These are phyloP conservation scores for Suillus luteus DNA, from an alignment of 768 basidiomycete species.

Conservation along the genomic window DNA sequence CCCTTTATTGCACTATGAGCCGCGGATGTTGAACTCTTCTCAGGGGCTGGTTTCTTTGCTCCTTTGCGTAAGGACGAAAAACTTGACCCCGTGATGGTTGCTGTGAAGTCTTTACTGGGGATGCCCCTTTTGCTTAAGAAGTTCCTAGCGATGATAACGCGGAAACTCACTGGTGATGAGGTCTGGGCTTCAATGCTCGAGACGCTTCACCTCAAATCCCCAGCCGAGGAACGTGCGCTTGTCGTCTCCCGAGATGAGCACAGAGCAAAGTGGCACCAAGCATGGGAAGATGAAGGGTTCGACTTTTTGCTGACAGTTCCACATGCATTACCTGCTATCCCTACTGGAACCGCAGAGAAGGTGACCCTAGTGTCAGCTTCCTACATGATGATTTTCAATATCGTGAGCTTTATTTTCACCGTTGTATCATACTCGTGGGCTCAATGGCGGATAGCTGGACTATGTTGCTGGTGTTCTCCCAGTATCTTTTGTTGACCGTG, in stretches of 20 bases:
- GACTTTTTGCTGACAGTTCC: constrained; percentile 44
- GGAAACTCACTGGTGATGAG: constrained; percentile 31
- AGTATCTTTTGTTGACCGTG: constrained; percentile 51
- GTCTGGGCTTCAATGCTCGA: constrained; percentile 32
- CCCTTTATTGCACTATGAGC: not conserved
- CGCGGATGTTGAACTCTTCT: not conserved
- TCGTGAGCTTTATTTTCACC: constrained; percentile 33
- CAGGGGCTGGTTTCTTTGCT: constrained; percentile 48
- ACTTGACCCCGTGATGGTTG: constrained; percentile 34
- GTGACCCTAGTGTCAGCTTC: constrained; percentile 37
- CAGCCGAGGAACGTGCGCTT: constrained; percentile 30
- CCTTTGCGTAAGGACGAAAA: constrained; percentile 37
- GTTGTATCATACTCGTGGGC: not conserved
- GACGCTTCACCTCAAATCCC: constrained; percentile 36
- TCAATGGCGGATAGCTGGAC: constrained; percentile 43
- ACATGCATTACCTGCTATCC: constrained; percentile 42
- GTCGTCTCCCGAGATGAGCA: constrained; percentile 31
- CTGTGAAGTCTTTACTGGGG: constrained; percentile 25
- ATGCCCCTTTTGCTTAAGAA: constrained; percentile 42
- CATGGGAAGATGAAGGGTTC: constrained; percentile 38
- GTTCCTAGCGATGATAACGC: constrained; percentile 42
- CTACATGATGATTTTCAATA: constrained; percentile 44
- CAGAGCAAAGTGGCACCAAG: constrained; percentile 37
- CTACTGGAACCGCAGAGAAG: constrained; percentile 35
- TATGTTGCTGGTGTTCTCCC: constrained; percentile 63